phyloP scores from a whole-genome alignment of 2,329 filamentous ascomycete species.

The Bipolaris victoriae region DNA sequence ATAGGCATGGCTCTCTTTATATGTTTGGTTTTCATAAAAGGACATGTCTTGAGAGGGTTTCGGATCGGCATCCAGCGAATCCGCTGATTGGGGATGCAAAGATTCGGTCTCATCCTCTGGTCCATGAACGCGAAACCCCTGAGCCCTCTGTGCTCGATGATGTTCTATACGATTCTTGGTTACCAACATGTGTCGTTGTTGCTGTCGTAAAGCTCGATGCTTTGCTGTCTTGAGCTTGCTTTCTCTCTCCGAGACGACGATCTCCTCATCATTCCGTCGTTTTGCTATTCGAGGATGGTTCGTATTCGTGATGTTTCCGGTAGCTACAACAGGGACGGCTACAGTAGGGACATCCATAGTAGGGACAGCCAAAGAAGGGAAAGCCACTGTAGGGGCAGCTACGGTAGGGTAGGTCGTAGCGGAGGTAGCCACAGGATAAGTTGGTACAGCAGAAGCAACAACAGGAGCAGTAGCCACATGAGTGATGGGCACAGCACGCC shows the following conservation, averaged over 20 bases:
- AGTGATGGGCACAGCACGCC: no score
- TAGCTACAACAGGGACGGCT: no score
- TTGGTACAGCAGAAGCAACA: no score
- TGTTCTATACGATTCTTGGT: background rate
- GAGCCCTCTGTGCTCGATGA: background rate
- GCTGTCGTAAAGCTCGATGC: background rate
- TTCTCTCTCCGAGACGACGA: background rate
- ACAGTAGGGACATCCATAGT: no score
- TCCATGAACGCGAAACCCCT: background rate
- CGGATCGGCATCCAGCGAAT: no score
- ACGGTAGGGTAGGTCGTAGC: no score
- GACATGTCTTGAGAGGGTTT: background rate
- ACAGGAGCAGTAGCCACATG: no score
- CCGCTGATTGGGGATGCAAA: background rate
- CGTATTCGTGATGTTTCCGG: no score
- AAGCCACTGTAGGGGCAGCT: no score
- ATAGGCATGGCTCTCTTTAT: constrained; percentile 6
- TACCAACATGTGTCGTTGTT: background rate
- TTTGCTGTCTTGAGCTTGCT: background rate
- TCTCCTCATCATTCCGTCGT: background rate
- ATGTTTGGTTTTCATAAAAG: constrained; percentile 6
- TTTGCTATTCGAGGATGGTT: no score
- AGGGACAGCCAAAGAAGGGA: no score
- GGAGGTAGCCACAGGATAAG: no score
- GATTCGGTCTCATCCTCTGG: background rate